Percentiles rank a stretch among this genome's conserved stretches.
Evolutionary conservation across 208 protist genomes (phyloP).

Genomic region (Leishmania lainsoni): DNA sequence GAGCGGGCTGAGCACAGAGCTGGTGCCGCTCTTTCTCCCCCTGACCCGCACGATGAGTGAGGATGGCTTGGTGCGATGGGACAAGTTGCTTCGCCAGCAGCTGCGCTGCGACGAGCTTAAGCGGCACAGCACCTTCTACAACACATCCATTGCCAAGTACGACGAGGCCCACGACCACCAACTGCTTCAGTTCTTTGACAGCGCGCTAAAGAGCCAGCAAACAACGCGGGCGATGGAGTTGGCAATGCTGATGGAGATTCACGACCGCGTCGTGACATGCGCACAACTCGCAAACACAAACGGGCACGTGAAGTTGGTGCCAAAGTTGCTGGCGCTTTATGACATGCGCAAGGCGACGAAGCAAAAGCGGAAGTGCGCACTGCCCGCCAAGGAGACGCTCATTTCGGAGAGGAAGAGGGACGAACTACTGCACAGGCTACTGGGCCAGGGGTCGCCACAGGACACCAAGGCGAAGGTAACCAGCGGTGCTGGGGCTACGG

Average conservation of each 20-base stretch:
- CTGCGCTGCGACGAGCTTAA: constrained; percentile 84
- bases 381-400: constrained; percentile 68
- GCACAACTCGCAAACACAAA: constrained; percentile 63
- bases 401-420: constrained; percentile 72
- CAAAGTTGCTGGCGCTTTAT: constrained; percentile 70
- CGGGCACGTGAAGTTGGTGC: constrained; percentile 67
- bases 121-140: constrained; percentile 72
- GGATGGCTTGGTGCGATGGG: constrained; percentile 53
- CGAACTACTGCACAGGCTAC: constrained; percentile 63
- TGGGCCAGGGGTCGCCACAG: constrained; percentile 36
- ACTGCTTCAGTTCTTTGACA: constrained; percentile 76
- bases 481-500: background rate
- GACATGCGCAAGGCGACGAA: constrained; percentile 70
- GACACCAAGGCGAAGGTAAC: constrained; percentile 4
- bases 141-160: constrained; percentile 58
- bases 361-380: constrained; percentile 56
- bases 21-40: constrained; percentile 65
- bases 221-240: constrained; percentile 80
- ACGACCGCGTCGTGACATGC: constrained; percentile 77
- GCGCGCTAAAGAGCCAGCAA: constrained; percentile 65
- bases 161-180: constrained; percentile 81
- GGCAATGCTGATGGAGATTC: constrained; percentile 78
- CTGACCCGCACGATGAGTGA: constrained; percentile 47
- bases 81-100: constrained; percentile 70
- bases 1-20: constrained; percentile 67